A percentile compares a stretch with the other conserved stretches of the same genome.
Conservation (phyloP, 129 eudicot species). For the Chrysanthemum makinoi region DNA sequence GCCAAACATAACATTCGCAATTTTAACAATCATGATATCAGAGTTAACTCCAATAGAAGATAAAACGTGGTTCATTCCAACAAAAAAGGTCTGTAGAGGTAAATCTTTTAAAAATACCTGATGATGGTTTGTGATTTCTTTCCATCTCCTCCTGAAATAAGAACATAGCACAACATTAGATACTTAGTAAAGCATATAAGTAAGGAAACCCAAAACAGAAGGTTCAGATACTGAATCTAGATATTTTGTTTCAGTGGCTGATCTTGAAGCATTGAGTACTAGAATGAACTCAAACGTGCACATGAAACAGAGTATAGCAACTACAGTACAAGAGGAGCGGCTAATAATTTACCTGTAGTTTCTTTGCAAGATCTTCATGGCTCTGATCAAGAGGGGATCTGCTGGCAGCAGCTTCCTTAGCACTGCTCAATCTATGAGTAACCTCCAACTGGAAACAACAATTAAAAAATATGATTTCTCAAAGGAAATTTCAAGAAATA, state of each 20-base stretch:
- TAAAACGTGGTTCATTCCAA: neutral
- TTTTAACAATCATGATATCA: neutral
- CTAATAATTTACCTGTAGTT: slow-evolving; percentile 64
- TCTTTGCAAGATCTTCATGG: slow-evolving; percentile 93
- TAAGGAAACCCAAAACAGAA: neutral
- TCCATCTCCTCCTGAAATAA: slow-evolving; percentile 85
- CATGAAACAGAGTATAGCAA: too few species aligned
- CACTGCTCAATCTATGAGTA: slow-evolving; percentile 66
- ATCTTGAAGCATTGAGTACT: too few species aligned
- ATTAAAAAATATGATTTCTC: neutral
- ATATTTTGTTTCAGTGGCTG: neutral
- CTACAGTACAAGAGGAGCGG: neutral
- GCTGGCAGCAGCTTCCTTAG: slow-evolving; percentile 67
- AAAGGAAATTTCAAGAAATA: neutral
- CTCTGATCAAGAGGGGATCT: slow-evolving; percentile 59
- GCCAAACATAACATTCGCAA: neutral
- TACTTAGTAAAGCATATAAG: neutral
- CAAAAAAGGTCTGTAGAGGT: neutral
- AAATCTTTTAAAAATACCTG: slow-evolving; percentile 49
- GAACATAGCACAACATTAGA: slow-evolving; percentile 5
- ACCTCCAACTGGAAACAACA: slow-evolving; percentile 58
- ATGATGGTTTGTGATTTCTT: slow-evolving; percentile 75
- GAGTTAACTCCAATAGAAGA: too few species aligned
- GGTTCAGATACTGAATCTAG: neutral
- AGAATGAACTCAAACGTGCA: too few species aligned